Percentiles rank a stretch among this genome's conserved stretches.
Evolutionary conservation across 169 alveolate species (phyloP).

Genomic region (Plasmodium blacklocki): DNA sequence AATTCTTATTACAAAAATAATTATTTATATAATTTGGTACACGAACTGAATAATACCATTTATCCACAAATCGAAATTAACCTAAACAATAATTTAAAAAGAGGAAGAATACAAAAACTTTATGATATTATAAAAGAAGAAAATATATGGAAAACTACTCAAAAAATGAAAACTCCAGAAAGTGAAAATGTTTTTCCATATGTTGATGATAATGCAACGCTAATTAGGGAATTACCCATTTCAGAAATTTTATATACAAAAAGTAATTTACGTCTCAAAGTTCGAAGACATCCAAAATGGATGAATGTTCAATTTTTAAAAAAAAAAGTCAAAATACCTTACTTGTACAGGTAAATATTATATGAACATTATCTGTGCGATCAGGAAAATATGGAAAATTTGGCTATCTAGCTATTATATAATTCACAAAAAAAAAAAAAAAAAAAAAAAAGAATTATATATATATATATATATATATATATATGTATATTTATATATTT

Average conservation of each 20-base stretch:
- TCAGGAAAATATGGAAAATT: no score
- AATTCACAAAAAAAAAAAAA: no score
- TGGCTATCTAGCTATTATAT: no score
- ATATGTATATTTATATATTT: no score
- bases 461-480: no score
- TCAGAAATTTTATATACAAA: slow-evolving; percentile 80
- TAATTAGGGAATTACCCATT: slow-evolving; percentile 78
- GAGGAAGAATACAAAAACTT: slow-evolving; percentile 75
- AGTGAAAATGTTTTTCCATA: slow-evolving; percentile 83
- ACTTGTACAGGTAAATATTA: slow-evolving; percentile 67
- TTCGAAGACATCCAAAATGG: slow-evolving; percentile 86
- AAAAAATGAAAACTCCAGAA: slow-evolving; percentile 77
- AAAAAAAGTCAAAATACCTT: slow-evolving; percentile 61
- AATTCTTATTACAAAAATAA: slow-evolving; percentile 23
- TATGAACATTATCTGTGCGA: not conserved
- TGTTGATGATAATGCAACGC: slow-evolving; percentile 84
- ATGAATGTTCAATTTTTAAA: slow-evolving; percentile 70
- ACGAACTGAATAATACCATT: slow-evolving; percentile 57
- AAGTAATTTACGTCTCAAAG: slow-evolving; percentile 79
- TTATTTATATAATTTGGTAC: slow-evolving; percentile 50
- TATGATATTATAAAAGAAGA: slow-evolving; percentile 78
- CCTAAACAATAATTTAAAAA: slow-evolving; percentile 30
- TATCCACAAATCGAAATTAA: slow-evolving; percentile 49
- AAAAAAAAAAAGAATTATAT: no score
- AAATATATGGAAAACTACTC: slow-evolving; percentile 81